Evolutionary conservation across 1,139 yeast species (phyloP).

Genomic region (Waltiozyma sp.): DNA sequence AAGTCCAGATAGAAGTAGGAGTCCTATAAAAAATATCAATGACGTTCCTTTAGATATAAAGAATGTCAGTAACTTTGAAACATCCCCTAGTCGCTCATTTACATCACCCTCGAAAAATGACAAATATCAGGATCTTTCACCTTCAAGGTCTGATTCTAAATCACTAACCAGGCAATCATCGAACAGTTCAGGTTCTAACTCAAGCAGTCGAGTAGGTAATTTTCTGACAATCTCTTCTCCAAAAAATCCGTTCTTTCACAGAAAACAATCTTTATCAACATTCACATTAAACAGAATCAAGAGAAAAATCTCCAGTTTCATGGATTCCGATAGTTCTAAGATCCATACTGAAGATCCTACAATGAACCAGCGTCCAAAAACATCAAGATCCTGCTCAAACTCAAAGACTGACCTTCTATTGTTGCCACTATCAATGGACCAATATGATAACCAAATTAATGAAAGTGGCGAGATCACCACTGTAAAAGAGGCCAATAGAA

Average conservation of each 20-base stretch:
- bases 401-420: not conserved
- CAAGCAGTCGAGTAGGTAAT: not conserved
- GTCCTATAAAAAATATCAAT: not conserved
- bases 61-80: not conserved
- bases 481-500: constrained; percentile 4
- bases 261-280: not conserved
- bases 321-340: not conserved
- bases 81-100: not conserved
- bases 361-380: not conserved
- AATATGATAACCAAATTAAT: not conserved
- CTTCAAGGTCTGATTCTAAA: not conserved
- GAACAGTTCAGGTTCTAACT: not conserved
- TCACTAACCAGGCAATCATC: not conserved
- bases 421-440: not conserved
- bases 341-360: not conserved
- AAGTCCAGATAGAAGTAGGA: not conserved
- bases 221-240: not conserved
- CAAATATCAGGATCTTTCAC: not conserved
- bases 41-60: not conserved
- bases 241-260: not conserved
- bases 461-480: constrained; percentile 1
- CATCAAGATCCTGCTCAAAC: not conserved
- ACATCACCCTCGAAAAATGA: not conserved
- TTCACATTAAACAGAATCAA: not conserved
- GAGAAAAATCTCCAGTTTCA: not conserved